Conservation (phyloP, 1,139 yeast genomes). For the Geotrichum aggregatum region DNA sequence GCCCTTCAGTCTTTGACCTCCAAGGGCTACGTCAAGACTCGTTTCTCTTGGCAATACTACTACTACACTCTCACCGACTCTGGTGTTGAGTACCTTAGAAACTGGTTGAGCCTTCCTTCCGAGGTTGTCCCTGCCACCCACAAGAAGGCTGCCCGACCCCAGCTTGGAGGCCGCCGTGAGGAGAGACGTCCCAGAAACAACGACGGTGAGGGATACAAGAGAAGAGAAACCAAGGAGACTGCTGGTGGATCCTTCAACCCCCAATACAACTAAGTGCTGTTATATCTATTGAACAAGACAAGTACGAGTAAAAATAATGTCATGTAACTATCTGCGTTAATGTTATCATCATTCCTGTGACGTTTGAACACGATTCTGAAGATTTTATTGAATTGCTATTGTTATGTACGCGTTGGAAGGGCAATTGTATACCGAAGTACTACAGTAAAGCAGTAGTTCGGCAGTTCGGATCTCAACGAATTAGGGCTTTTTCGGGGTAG, state of each 20-base stretch:
- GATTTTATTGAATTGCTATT: too few species aligned
- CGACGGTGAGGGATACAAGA: constrained; percentile 44
- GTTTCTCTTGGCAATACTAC: constrained; percentile 99
- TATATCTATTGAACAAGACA: constrained; percentile 3
- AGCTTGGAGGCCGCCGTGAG: constrained; percentile 46
- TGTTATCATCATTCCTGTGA: too few species aligned
- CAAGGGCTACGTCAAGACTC: constrained; percentile 98
- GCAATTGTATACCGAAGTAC: too few species aligned
- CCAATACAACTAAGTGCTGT: constrained; percentile 30
- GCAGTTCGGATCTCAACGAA: too few species aligned
- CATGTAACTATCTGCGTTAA: not conserved
- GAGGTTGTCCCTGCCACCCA: constrained; percentile 98
- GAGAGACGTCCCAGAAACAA: constrained; percentile 38
- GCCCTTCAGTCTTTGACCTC: constrained; percentile 99
- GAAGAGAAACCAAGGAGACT: constrained; percentile 39
- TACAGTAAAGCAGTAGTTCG: too few species aligned
- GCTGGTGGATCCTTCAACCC: constrained; percentile 37
- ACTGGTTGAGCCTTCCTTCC: constrained; percentile 97
- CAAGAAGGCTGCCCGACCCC: constrained; percentile 91
- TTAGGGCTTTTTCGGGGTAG: too few species aligned
- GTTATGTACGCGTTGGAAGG: too few species aligned
- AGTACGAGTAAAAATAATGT: not conserved
- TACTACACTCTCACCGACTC: constrained; percentile 99
- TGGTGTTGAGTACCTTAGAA: constrained; percentile 98
- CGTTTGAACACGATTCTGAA: too few species aligned